Evolutionary conservation across 805 yeast species (phyloP), one percentile per base, ranked within the genome.

Genomic region (Pichia insulana): DNA sequence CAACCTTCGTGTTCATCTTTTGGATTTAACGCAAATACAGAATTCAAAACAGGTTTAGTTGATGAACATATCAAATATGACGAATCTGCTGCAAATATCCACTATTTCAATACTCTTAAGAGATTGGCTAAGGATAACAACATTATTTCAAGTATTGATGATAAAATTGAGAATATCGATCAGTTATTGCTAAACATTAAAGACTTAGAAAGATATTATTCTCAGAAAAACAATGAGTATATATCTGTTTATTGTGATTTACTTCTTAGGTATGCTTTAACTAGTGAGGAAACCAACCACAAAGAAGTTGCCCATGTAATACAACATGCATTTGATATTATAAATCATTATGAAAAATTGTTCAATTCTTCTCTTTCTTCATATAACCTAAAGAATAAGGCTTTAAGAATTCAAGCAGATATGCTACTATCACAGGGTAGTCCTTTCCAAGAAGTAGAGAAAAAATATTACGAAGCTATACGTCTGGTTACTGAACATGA

Each of bases 331-430:
- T 47, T 66, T 9, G 58, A 57, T 7, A 43, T 68, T 3, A 56
- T 60, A 2, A 50, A 56, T 39, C 50, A 57, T 37, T 53, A 59
- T 34, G 64, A 64, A 28, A 39, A 51, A 1, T 6, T 39, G 1
- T 44, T 54, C 0, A 42, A 55, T 17, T 45, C 51, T 36, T 43
- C 37, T 1, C 37, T 59, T 17, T 61, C 64, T 3, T 47, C 58
- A 2, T 56, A 58, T 34, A 18, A 20, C n/a, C 48, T 64, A 41
- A 59, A 55, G 34, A 62, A 55, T 40, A 57, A 59, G 37, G 65
- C 64, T 1, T 47, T 64, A 31, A 56, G 72, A 40, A 54, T 65
- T 4, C 54, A 67, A 30, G 67, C 72, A 1, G 65, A 61, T 36
- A 43, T 64, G 15, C 49, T 57, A 19, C 42, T 49, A 18, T 40